Evolutionary conservation across 2,329 filamentous ascomycete species (phyloP), one percentile per base, ranked within the genome.

Genomic region (Cladophialophora exuberans): DNA sequence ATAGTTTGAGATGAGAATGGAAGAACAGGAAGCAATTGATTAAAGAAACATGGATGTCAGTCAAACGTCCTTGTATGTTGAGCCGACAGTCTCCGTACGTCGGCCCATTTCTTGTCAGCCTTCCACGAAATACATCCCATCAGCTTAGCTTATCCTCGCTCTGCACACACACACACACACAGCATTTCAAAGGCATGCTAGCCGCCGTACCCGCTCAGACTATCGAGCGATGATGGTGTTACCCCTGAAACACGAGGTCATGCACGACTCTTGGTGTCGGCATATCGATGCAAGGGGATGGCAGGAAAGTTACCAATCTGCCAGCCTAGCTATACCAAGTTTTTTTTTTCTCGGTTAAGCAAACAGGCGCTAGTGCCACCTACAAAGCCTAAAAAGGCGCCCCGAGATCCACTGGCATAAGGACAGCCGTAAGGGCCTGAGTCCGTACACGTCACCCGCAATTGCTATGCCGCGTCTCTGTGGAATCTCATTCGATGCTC

Each of bases 161-260:
- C 22, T 22, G n/a, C n/a, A n/a, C n/a, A n/a, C n/a, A n/a, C n/a
- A n/a, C n/a, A n/a, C n/a, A 17, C 38, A 10, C 9, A 7, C 46
- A 49, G 46, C 46, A 33, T 31, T 10, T 49, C 46, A 15, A 25
- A 28, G 18, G 35, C 23, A 49, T 38, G 46, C 36, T 39, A n/a
- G n/a, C n/a, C n/a, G n/a, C n/a, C n/a, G n/a, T n/a, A 41, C 35
- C 33, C 46, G 36, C 46, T 49, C 46, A 49, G 46, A 49, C 46
- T 41, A 49, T 30, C 46, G 13, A 15, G 18, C 23, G 28, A 39
- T 49, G 33, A 41, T 49, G 46, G 46, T 49, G 46, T 36, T 41
- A 41, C 46, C 46, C 46, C 46, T 49, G 46, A 49, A 17, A 25
- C 38, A 25, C 33, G 20, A 39, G 46, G 46, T 49, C 46, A 47